Evolutionary conservation across 2,329 filamentous ascomycete genomes (phyloP).

Genomic region (Neocucurbitaria cava): DNA sequence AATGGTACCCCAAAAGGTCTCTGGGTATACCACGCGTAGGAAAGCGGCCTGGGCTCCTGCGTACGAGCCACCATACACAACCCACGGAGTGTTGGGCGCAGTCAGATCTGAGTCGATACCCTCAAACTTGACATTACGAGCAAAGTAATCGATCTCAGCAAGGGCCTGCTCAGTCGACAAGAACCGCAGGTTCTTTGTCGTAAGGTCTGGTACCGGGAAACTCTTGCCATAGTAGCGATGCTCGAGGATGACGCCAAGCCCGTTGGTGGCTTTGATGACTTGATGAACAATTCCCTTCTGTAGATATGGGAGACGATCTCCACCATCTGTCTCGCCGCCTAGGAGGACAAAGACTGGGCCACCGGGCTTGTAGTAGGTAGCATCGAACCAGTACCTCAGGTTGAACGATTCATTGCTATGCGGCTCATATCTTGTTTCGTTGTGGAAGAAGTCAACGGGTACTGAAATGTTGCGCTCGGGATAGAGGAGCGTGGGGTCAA

Average conservation of each 20-base stretch:
- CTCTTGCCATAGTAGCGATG: slow-evolving; percentile 87
- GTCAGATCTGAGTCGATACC: slow-evolving; percentile 72
- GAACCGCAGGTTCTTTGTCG: slow-evolving; percentile 76
- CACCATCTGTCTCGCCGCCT: slow-evolving; percentile 72
- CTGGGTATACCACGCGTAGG: slow-evolving; percentile 76
- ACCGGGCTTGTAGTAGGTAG: slow-evolving; percentile 74
- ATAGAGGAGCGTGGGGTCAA: slow-evolving; percentile 51
- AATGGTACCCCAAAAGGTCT: slow-evolving; percentile 80
- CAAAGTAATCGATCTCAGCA: slow-evolving; percentile 83
- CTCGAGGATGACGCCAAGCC: slow-evolving; percentile 81
- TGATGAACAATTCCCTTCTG: slow-evolving; percentile 79
- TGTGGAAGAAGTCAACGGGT: slow-evolving; percentile 82
- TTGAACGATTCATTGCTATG: slow-evolving; percentile 73
- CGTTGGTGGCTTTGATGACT: slow-evolving; percentile 69
- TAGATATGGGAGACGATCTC: slow-evolving; percentile 70
- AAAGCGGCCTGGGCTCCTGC: slow-evolving; percentile 82
- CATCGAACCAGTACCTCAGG: slow-evolving; percentile 85
- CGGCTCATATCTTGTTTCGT: slow-evolving; percentile 78
- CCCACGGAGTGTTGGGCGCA: slow-evolving; percentile 70
- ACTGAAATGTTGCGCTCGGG: slow-evolving; percentile 61
- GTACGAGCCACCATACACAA: slow-evolving; percentile 85
- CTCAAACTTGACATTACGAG: slow-evolving; percentile 72
- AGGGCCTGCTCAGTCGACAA: slow-evolving; percentile 83
- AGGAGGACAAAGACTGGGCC: slow-evolving; percentile 82
- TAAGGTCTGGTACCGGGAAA: slow-evolving; percentile 71